Evolutionary conservation across 441 rosid genomes (phyloP).

Genomic region (Geranium incanum): DNA sequence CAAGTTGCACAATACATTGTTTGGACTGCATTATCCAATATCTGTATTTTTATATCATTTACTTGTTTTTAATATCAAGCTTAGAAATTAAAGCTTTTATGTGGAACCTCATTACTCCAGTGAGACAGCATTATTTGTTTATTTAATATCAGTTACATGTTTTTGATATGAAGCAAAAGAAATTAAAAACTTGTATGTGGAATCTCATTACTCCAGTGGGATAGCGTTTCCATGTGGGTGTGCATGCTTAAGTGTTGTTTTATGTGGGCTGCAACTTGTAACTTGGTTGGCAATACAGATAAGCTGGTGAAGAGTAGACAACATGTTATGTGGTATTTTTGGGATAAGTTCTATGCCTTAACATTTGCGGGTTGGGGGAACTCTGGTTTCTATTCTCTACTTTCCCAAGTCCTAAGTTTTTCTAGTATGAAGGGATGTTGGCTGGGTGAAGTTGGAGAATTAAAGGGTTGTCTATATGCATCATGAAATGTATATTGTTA

Average conservation of each 20-base stretch:
- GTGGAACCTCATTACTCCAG: background rate
- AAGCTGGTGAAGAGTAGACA: background rate
- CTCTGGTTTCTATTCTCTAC: background rate
- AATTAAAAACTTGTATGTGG: no score
- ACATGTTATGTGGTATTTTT: no score
- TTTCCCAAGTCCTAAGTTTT: background rate
- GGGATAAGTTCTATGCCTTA: no score
- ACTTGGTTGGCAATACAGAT: background rate
- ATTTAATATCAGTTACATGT: no score
- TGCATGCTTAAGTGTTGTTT: background rate
- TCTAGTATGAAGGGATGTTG: background rate
- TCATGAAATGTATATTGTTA: background rate
- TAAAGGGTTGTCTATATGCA: background rate
- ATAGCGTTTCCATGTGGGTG: background rate
- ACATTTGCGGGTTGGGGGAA: background rate
- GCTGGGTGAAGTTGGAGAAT: background rate
- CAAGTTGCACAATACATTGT: background rate
- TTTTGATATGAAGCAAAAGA: no score
- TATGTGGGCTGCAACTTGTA: background rate
- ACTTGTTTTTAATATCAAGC: background rate
- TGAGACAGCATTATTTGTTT: background rate
- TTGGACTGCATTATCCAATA: background rate
- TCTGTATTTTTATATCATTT: background rate
- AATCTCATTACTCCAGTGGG: no score
- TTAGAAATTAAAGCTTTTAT: background rate